phyloP scores from a whole-genome alignment of 306 rosid species.

The Dalbergia cochinchinensis region DNA sequence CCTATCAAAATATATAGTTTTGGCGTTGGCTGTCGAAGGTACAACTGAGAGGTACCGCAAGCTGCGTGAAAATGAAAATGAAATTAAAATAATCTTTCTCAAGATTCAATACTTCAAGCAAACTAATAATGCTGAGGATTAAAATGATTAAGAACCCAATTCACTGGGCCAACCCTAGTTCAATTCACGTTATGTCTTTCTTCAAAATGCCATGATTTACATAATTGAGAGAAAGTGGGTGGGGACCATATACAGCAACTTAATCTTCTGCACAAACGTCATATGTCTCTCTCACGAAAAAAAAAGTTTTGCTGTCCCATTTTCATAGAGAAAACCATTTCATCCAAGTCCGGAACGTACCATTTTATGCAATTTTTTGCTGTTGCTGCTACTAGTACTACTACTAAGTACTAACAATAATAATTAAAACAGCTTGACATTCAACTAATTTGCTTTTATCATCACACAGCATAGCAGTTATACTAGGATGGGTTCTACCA shows the following conservation, averaged over 20 bases:
- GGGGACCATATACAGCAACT: too few relatives aligned
- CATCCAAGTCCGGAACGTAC: too few relatives aligned
- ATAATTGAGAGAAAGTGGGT: too few relatives aligned
- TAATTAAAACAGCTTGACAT: neutral
- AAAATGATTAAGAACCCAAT: neutral
- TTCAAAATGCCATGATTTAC: neutral
- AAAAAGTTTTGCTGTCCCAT: too few relatives aligned
- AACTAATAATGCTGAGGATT: neutral
- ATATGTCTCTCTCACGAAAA: too few relatives aligned
- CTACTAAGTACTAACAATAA: neutral
- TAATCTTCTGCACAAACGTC: too few relatives aligned
- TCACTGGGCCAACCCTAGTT: neutral
- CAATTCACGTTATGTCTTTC: neutral
- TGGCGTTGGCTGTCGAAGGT: conserved; percentile 58
- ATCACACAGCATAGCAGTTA: neutral
- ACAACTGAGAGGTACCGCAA: conserved; percentile 1
- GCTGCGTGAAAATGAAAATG: neutral
- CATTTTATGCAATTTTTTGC: neutral
- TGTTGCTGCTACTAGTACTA: too few relatives aligned
- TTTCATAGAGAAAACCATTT: too few relatives aligned
- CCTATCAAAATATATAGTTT: conserved; percentile 44
- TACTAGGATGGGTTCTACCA: neutral
- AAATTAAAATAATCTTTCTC: neutral
- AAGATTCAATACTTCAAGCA: neutral
- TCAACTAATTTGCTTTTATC: neutral